Percentiles rank a stretch among this genome's conserved stretches.
Conservation (phyloP, 306 rosid species). For the Cucurbita argyrosperma region DNA sequence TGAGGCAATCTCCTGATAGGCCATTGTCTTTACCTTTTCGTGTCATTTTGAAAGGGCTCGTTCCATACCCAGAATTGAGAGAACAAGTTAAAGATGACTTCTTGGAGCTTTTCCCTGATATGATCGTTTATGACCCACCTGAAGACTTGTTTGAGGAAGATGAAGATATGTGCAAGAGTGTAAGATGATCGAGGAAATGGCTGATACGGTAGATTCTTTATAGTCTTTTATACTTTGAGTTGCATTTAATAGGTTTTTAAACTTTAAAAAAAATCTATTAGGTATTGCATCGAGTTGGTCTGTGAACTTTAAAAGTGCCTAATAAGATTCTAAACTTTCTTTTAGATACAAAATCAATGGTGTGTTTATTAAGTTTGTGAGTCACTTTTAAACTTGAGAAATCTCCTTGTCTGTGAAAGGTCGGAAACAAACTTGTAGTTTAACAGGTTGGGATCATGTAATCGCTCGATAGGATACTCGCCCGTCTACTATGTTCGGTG, state of each 20-base stretch:
- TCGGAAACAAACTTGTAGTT: no score
- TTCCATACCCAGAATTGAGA: constrained; percentile 70
- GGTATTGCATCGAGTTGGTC: neutral
- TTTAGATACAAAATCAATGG: no score
- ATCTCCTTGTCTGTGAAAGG: neutral
- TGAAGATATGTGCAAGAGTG: constrained; percentile 18
- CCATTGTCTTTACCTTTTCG: constrained; percentile 81
- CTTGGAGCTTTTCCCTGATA: constrained; percentile 71
- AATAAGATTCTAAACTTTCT: neutral
- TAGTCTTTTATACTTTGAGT: neutral
- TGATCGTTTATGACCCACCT: constrained; percentile 81
- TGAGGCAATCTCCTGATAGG: constrained; percentile 71
- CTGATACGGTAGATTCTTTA: neutral
- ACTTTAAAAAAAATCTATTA: neutral
- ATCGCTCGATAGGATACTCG: neutral
- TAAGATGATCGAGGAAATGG: constrained; percentile 8
- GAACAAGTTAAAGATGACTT: constrained; percentile 71
- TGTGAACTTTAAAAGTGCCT: neutral
- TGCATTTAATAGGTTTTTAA: neutral
- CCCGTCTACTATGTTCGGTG: neutral
- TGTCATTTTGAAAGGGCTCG: constrained; percentile 74
- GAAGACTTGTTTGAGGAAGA: constrained; percentile 81
- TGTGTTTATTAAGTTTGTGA: neutral
- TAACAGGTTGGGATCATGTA: neutral
- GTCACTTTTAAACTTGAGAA: no score